These are phyloP conservation scores for Lagerstroemia speciosa DNA, from an alignment of 345 rosid genomes.

Conservation along the genomic window DNA sequence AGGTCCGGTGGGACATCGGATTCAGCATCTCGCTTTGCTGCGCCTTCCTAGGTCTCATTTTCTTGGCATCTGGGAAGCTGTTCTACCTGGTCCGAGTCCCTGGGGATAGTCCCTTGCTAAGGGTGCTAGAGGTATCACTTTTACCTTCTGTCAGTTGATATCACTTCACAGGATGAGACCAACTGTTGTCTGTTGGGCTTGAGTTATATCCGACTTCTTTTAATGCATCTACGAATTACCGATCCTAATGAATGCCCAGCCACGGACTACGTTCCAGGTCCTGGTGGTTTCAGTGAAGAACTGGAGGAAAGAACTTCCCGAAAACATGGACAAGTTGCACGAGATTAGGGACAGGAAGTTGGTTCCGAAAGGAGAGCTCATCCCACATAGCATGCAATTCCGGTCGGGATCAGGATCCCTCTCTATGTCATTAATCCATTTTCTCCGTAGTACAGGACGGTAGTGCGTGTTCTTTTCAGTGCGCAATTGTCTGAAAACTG, in stretches of 20 bases:
- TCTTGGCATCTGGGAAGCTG: conserved; percentile 16
- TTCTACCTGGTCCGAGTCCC: conserved; percentile 20
- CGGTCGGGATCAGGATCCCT: conserved; percentile 7
- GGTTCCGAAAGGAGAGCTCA: conserved; percentile 13
- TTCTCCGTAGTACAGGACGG: too few species aligned
- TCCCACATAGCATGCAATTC: conserved; percentile 19
- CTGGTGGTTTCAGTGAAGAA: conserved; percentile 20
- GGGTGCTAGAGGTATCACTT: conserved; percentile 16
- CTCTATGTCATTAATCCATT: neutral
- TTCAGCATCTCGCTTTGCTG: conserved; percentile 17
- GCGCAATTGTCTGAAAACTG: neutral
- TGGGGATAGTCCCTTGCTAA: conserved; percentile 23
- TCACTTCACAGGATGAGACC: neutral
- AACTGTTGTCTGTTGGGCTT: neutral
- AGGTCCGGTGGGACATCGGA: conserved; percentile 16
- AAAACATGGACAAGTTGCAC: conserved; percentile 8
- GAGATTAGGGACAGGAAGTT: conserved; percentile 11
- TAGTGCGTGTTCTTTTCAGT: neutral
- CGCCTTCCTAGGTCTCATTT: conserved; percentile 15
- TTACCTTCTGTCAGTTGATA: neutral
- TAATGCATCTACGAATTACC: too few species aligned
- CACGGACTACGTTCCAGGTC: conserved; percentile 10
- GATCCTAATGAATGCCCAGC: neutral
- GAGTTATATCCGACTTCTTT: too few species aligned
- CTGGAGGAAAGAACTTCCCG: conserved; percentile 14